These are phyloP conservation scores for Ceratocystis albifundus DNA, from an alignment of 2,329 filamentous ascomycete genomes.

Conservation along the genomic window DNA sequence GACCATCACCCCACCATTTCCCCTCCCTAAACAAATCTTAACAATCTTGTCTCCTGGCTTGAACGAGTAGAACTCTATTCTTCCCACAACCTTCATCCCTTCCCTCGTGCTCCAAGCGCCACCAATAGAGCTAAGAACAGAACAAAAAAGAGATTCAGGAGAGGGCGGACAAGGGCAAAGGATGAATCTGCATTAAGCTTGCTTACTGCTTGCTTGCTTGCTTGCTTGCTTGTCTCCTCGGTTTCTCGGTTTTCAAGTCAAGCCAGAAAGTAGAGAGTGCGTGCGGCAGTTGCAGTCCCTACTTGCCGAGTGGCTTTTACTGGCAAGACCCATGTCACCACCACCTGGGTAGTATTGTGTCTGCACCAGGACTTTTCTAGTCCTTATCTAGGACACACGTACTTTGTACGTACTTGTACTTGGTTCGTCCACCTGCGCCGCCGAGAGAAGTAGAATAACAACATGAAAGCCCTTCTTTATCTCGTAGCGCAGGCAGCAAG, in stretches of 20 bases:
- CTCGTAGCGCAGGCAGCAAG: no score
- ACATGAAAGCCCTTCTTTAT: no score
- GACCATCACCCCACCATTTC: background rate
- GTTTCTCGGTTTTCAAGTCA: constrained; percentile 3
- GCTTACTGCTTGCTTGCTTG: background rate
- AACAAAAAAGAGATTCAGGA: background rate
- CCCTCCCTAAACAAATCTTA: background rate
- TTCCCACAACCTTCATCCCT: background rate
- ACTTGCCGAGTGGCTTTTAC: constrained; percentile 7
- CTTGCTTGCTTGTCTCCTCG: background rate
- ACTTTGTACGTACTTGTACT: no score
- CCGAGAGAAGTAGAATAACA: no score
- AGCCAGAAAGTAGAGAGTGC: background rate
- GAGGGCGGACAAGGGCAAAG: background rate
- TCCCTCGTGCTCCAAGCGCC: constrained; percentile 1
- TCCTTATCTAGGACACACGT: background rate
- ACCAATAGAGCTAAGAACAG: background rate
- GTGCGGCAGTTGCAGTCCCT: background rate
- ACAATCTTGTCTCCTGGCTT: background rate
- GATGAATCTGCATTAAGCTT: background rate
- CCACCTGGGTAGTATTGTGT: background rate
- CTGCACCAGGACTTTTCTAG: background rate
- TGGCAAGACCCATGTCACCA: background rate
- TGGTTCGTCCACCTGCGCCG: no score
- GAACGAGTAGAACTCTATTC: background rate